These are phyloP conservation scores for Aspergillus tamarii DNA, from an alignment of 2,329 filamentous ascomycete species.

Conservation along the genomic window DNA sequence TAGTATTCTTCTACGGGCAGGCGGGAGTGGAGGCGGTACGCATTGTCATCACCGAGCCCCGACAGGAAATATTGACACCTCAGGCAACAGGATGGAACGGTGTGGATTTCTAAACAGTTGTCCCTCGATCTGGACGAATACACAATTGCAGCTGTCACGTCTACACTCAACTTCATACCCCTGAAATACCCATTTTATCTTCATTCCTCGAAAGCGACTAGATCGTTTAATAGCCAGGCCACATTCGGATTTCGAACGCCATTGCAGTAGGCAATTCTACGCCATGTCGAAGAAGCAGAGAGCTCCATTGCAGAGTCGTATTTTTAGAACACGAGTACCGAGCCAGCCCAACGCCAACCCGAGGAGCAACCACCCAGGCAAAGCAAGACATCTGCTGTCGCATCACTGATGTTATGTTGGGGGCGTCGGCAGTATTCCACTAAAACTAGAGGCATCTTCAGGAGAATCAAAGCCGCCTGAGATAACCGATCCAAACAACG, in stretches of 20 bases:
- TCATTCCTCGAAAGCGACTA: fast-evolving
- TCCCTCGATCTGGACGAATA: background rate
- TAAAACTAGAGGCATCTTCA: background rate
- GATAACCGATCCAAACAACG: conserved; percentile 6
- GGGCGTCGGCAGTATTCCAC: background rate
- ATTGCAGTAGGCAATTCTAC: background rate
- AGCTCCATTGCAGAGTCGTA: too few species aligned
- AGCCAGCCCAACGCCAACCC: too few species aligned
- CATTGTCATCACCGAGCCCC: background rate
- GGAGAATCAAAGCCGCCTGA: background rate
- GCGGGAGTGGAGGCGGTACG: background rate
- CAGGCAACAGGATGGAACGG: background rate
- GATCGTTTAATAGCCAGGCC: background rate
- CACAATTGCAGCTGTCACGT: background rate
- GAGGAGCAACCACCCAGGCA: too few species aligned
- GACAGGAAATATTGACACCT: background rate
- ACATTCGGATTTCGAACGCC: background rate
- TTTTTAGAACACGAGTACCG: too few species aligned
- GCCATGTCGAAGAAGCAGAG: too few species aligned
- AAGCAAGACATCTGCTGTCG: too few species aligned
- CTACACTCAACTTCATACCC: background rate
- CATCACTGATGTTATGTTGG: background rate
- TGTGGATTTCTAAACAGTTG: too few species aligned
- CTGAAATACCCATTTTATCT: background rate
- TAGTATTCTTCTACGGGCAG: background rate